A percentile compares a stretch with the other conserved stretches of the same genome.
phyloP scores from a whole-genome alignment of 2,329 filamentous ascomycete species.

The Aspergillus unguis region DNA sequence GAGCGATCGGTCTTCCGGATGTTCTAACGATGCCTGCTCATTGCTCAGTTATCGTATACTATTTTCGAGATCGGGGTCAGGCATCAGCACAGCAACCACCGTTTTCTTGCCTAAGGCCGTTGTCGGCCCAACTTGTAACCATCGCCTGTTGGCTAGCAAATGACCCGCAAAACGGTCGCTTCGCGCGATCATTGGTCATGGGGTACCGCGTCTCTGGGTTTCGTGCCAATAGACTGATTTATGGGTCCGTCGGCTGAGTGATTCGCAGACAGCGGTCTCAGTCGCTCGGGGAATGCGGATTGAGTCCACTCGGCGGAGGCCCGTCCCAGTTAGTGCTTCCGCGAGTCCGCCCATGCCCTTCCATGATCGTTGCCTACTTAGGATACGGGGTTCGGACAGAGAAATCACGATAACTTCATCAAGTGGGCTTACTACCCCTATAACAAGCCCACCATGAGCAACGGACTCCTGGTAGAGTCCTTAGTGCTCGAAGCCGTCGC shows the following conservation, averaged over 20 bases:
- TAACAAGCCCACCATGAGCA: not conserved
- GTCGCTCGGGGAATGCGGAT: conserved; percentile 25
- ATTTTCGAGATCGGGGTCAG: conserved; percentile 8
- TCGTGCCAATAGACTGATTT: conserved; percentile 1
- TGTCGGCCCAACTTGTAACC: conserved; percentile 5
- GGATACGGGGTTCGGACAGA: not conserved
- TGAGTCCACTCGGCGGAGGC: conserved; percentile 22
- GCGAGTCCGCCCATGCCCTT: conserved; percentile 11
- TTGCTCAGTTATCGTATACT: not conserved
- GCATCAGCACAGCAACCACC: conserved; percentile 13
- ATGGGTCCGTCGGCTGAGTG: conserved; percentile 14
- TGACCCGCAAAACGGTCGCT: not conserved
- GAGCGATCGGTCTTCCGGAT: too few species aligned
- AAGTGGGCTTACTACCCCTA: not conserved
- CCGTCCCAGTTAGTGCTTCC: conserved; percentile 22
- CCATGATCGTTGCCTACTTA: conserved; percentile 1
- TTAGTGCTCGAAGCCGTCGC: conserved; percentile 14
- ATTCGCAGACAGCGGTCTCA: not conserved
- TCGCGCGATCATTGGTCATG: conserved; percentile 1
- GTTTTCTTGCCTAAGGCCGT: not conserved
- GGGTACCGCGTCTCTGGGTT: conserved; percentile 15
- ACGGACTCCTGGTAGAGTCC: not conserved
- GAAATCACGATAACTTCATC: not conserved
- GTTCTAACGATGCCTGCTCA: too few species aligned
- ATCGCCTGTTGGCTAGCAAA: too few species aligned